Conservation (phyloP, 2,329 filamentous ascomycete genomes). For the Diaporthe ilicicola region DNA sequence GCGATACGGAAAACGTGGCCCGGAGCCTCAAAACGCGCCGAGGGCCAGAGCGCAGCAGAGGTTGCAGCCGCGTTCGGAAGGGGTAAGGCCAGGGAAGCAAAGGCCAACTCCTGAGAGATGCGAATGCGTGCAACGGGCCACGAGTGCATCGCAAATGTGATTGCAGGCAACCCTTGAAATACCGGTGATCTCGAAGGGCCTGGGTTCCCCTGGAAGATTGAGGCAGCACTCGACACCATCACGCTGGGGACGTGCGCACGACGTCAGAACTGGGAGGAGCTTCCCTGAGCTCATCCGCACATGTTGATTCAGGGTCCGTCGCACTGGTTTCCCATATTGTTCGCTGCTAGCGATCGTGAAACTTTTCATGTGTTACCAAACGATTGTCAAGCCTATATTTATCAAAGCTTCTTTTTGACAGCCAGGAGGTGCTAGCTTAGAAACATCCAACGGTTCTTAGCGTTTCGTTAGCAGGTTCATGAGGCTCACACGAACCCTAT, state of each 20-base stretch:
- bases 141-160: neutral
- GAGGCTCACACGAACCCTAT: constrained; percentile 16
- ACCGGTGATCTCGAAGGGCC: constrained; percentile 1
- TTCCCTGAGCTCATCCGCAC: neutral
- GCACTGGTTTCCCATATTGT: constrained; percentile 30
- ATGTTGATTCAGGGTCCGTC: constrained; percentile 26
- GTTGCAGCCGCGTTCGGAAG: constrained; percentile 25
- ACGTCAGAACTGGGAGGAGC: constrained; percentile 17
- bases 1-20: neutral
- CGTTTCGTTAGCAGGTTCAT: constrained; percentile 26
- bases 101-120: constrained; percentile 1
- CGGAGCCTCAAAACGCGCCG: constrained; percentile 5
- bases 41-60: constrained; percentile 12
- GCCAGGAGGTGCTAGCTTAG: constrained; percentile 16
- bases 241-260: constrained; percentile 18
- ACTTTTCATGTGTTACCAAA: constrained; percentile 19
- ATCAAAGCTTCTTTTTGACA: constrained; percentile 21
- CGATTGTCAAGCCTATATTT: constrained; percentile 21
- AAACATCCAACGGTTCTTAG: constrained; percentile 26
- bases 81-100: neutral
- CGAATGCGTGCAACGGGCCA: constrained; percentile 8
- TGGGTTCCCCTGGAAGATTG: constrained; percentile 9
- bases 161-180: constrained; percentile 14
- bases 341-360: constrained; percentile 21
- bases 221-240: constrained; percentile 24